Base-by-base conservation (phyloP, 495 filamentous ascomycete species). In the Aspergillus carlsbadensis region DNA sequence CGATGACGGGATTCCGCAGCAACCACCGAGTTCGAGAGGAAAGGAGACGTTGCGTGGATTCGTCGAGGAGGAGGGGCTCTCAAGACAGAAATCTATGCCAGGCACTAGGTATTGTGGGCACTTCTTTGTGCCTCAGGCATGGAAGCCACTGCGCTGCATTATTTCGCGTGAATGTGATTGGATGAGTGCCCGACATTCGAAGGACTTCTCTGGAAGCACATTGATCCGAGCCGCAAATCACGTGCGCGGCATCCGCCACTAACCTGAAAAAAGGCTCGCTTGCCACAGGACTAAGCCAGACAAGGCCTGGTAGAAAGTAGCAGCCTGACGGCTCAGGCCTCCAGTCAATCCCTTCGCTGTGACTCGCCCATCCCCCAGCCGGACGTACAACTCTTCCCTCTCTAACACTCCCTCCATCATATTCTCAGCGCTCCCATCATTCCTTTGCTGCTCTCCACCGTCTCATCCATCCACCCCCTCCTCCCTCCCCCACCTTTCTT, bases 261-360 rank as follows among this genome's bases (percentile, higher is more conserved):
- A 63, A 40, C 5, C 62, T 50, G 4, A 13, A 52, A 60, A 39
- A 43, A 43, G 60, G 8, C 60, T 68, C 65, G 65, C 65, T 68
- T 66, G 61, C 48, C 11, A 26, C n/a, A 6, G 22, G 63, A 44
- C 72, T 71, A 73, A 55, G 29, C 66, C 63, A 15, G 24, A 65
- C 29, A 6, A 10, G 52, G 65, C 48, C 49, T 62, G 24, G 65
- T 45, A 18, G 26, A 11, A 18, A 7, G 18, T 60, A 41, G 52
- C 8, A 62, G 71, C 72, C 71, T 73, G 64, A 71, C 26, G 43
- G 37, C 34, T 68, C 56, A 69, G 69, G 69, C 66, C 26, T 41
- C 26, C 33, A 52, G 58, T 48, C 42, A 64, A 63, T 67, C 57
- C 63, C 60, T 70, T 65, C 65, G 66, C 67, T 61, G 64, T 61